These are phyloP conservation scores for Sporothrix pseudoabietina DNA, from an alignment of 2,329 filamentous ascomycete genomes.

Conservation along the genomic window DNA sequence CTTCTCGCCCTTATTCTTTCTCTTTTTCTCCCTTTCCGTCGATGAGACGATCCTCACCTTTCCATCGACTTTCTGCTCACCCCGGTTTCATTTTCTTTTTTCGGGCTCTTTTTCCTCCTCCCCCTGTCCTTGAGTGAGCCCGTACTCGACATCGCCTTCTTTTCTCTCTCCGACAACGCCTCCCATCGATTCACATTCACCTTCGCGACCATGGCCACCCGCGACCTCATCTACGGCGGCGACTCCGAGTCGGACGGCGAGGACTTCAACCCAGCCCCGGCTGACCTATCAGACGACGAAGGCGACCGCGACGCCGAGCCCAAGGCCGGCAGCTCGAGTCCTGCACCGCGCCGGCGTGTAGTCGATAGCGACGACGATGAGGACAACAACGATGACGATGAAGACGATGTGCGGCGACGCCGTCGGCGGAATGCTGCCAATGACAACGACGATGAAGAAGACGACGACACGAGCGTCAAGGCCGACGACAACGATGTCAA, in stretches of 20 bases:
- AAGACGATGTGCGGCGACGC: slow-evolving; percentile 6
- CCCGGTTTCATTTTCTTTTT: background rate
- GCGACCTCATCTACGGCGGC: slow-evolving; percentile 36
- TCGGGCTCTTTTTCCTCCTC: background rate
- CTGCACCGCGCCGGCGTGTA: slow-evolving; percentile 27
- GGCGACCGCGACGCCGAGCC: slow-evolving; percentile 48
- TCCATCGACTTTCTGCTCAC: background rate
- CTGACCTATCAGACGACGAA: slow-evolving; percentile 73
- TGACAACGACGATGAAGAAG: slow-evolving; percentile 39
- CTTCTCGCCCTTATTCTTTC: background rate
- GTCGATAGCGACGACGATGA: slow-evolving; percentile 42
- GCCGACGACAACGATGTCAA: slow-evolving; percentile 43
- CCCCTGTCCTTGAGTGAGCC: background rate
- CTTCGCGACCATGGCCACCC: slow-evolving; percentile 27
- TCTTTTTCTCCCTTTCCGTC: slow-evolving; percentile 7
- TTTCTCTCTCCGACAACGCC: background rate
- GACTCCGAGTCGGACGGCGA: slow-evolving; percentile 78
- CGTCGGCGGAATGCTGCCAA: slow-evolving; percentile 34
- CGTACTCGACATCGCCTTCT: background rate
- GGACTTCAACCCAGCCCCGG: slow-evolving; percentile 83
- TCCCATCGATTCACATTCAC: background rate
- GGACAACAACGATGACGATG: slow-evolving; percentile 32
- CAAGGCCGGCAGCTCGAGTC: slow-evolving; percentile 35
- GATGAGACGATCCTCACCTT: background rate
- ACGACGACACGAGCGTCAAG: slow-evolving; percentile 45